A percentile compares a stretch with the other conserved stretches of the same genome.
These are phyloP conservation scores for Sungouiella blattae DNA, from an alignment of 805 yeast genomes.

Conservation along the genomic window DNA sequence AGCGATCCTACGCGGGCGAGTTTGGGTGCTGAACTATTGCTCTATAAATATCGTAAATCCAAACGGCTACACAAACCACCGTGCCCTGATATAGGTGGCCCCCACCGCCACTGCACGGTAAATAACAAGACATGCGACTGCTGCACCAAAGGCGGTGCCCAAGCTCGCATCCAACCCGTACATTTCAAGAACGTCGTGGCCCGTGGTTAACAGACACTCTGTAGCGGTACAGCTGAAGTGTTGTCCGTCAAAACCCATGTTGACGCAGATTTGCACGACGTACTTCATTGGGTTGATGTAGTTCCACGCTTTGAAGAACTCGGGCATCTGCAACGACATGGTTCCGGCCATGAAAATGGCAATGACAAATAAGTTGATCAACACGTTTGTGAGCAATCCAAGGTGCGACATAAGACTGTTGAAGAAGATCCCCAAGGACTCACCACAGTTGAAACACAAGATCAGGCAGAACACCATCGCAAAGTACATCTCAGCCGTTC, in stretches of 20 bases:
- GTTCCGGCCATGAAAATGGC: slow-evolving; percentile 85
- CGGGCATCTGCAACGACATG: slow-evolving; percentile 73
- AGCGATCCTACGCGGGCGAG: no score
- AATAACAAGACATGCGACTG: slow-evolving; percentile 37
- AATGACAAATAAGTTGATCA: slow-evolving; percentile 61
- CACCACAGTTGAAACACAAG: slow-evolving; percentile 69
- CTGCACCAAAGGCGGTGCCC: slow-evolving; percentile 34
- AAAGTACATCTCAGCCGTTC: slow-evolving; percentile 65
- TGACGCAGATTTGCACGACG: slow-evolving; percentile 58
- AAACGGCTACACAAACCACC: slow-evolving; percentile 18
- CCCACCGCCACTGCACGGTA: slow-evolving; percentile 37
- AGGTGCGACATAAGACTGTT: slow-evolving; percentile 70
- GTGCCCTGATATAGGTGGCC: slow-evolving; percentile 24
- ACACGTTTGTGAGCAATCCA: slow-evolving; percentile 75
- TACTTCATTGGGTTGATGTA: slow-evolving; percentile 77
- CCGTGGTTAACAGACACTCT: slow-evolving; percentile 49
- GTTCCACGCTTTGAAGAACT: slow-evolving; percentile 64
- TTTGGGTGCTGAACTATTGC: no score
- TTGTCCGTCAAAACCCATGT: slow-evolving; percentile 53
- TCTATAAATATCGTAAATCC: no score
- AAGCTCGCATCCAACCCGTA: slow-evolving; percentile 43
- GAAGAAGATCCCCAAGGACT: slow-evolving; percentile 77
- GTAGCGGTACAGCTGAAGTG: slow-evolving; percentile 48
- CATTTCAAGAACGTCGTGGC: slow-evolving; percentile 51
- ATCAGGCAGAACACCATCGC: slow-evolving; percentile 53